Conservation (phyloP, 1,139 yeast species). For the Entelexis sorbosivorans region DNA sequence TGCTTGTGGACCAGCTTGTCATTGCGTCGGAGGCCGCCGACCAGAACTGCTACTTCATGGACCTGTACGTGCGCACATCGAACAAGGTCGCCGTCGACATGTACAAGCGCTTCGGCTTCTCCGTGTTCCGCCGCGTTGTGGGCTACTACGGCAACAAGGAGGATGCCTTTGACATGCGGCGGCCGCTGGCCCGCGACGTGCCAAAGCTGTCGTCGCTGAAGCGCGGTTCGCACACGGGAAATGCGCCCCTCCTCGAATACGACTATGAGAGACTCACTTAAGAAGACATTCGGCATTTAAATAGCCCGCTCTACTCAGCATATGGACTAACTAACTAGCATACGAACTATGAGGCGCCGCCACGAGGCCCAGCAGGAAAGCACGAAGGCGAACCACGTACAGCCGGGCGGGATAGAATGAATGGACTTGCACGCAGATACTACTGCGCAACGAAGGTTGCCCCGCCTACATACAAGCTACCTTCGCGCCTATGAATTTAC, state of each 20-base stretch:
- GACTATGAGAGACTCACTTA: slow-evolving; percentile 14
- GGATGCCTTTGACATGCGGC: slow-evolving; percentile 62
- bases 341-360: no score
- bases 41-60: slow-evolving; percentile 64
- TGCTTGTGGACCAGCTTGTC: slow-evolving; percentile 62
- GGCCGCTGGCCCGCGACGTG: slow-evolving; percentile 32
- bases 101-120: slow-evolving; percentile 78
- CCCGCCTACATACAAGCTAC: no score
- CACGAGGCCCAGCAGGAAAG: no score
- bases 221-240: slow-evolving; percentile 17
- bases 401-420: no score
- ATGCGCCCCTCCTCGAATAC: slow-evolving; percentile 10
- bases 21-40: slow-evolving; percentile 62
- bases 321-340: no score
- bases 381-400: no score
- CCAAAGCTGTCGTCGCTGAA: slow-evolving; percentile 9
- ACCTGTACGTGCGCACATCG: slow-evolving; percentile 79
- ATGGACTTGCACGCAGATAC: no score
- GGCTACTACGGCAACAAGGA: slow-evolving; percentile 68
- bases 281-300: no score
- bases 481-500: no score
- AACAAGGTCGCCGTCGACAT: slow-evolving; percentile 67
- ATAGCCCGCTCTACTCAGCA: no score
- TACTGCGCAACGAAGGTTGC: no score
- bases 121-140: slow-evolving; percentile 75